Evolutionary conservation across 2,329 filamentous ascomycete genomes (phyloP), one percentile per base, ranked within the genome.

Genomic region (Chrysoporthe deuterocubensis): DNA sequence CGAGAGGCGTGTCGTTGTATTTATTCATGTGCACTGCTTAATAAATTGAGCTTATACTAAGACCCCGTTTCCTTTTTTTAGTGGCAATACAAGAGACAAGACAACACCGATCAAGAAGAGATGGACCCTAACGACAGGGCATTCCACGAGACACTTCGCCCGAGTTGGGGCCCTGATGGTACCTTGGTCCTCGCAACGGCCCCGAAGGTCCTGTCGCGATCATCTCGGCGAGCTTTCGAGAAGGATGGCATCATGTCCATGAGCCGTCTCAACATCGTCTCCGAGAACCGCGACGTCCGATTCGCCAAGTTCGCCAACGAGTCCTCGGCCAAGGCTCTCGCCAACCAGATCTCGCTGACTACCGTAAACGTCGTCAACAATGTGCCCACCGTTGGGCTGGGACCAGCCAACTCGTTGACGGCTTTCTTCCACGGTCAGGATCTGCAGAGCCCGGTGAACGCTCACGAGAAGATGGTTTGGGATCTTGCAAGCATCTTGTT

Each of bases 401-500:
- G 76, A 48, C 76, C 78, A 1, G 76, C 80, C 5, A 80, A 84
- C 67, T 79, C 81, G 1, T 84, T 90, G 67, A 81, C 81, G 18
- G 78, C 83, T 11, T 81, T 89, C 66, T 82, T 82, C 37, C 77
- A 81, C 63, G 74, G 77, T 21, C 78, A 79, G 14, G 74, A 78
- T 52, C 69, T 69, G 14, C 69, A 70, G 11, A 64, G 78, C 69
- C 71, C 75, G 2, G 67, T 71, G 0, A 78, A 73, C 65, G 78
- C 81, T 26, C 87, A 93, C 67, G 93, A 96, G 78, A 88, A 89
- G 74, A 83, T 89, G 16, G 89, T 96, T 0, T 99, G 96, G 96
- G 87, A 93, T 69, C 83, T 99, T 46, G 90, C 93, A 1, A 92
- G 92, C 67, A 90, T 97, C 48, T 85, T 99, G 3, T 99, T 97